Base-by-base conservation (phyloP, 2,329 filamentous ascomycete genomes). In the Ophiocordyceps unilateralis region DNA sequence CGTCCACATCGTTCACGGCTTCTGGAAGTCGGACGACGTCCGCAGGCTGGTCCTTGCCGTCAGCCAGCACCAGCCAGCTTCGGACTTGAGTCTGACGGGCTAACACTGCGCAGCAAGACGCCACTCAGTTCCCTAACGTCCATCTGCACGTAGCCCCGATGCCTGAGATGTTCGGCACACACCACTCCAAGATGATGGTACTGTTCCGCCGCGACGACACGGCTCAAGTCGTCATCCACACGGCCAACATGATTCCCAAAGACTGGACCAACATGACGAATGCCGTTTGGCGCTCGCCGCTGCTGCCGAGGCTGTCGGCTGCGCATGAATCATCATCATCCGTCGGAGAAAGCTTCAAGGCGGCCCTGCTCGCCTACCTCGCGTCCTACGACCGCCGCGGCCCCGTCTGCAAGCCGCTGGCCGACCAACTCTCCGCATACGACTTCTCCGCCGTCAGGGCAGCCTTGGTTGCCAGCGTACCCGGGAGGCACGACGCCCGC, bases 261-360 rank as follows among this genome's bases (percentile, higher is more conserved):
- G 87, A 94, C 57, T 94, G 87, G 87, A 72, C 68, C 1, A 91
- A 91, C 51, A 83, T 93, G 82, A 83, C 79, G 1, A 86, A 94
- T 57, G 85, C 76, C 1, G 73, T 83, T 5, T 94, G 87, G 87
- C 68, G 64, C 41, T 89, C 84, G 0, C 84, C 84, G 1, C 55
- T 74, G 1, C 72, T 93, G 1, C 78, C 82, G 1, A 59, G 73
- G 1, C 41, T 63, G 8, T 9, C 24, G 9, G 24, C 24, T 26
- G 24, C 9, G 14, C n/a, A 36, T 4, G 5, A 20, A 2, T 22
- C 15, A 2, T 34, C 32, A 19, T 8, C 32, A 8, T 39, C 20
- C 11, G 37, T n/a, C n/a, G n/a, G n/a, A n/a, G n/a, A n/a, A n/a
- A n/a, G 20, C 23, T 94, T 94, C 65, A 89, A 93, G 53, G 50